Evolutionary conservation across 2,329 filamentous ascomycete genomes (phyloP).

Genomic region (Aureobasidium lini): DNA sequence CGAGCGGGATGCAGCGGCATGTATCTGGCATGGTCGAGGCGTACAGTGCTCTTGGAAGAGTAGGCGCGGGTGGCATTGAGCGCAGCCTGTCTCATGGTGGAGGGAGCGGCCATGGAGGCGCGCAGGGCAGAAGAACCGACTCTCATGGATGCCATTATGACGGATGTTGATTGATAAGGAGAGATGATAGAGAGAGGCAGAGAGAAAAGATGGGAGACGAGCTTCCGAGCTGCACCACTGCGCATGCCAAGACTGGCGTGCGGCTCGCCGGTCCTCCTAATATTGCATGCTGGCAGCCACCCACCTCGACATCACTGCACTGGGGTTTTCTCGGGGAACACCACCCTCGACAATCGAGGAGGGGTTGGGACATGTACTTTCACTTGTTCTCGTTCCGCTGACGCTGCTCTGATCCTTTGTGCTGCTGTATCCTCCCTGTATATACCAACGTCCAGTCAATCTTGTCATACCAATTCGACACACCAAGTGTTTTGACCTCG

Average conservation of each 20-base stretch:
- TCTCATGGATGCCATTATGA: slow-evolving; percentile 75
- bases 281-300: neutral
- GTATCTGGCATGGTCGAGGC: slow-evolving; percentile 21
- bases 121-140: slow-evolving; percentile 75
- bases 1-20: slow-evolving; percentile 3
- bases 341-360: neutral
- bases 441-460: neutral
- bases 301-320: neutral
- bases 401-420: neutral
- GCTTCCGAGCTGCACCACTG: neutral
- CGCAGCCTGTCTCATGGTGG: slow-evolving; percentile 43
- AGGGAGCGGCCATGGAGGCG: slow-evolving; percentile 55
- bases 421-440: neutral
- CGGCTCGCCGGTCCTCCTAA: neutral
- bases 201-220: slow-evolving; percentile 13
- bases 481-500: slow-evolving; percentile 10
- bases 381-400: neutral
- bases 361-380: neutral
- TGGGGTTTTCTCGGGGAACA: slow-evolving; percentile 1
- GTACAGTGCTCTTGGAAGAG: slow-evolving; percentile 84
- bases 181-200: slow-evolving; percentile 23
- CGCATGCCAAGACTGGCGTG: neutral
- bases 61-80: slow-evolving; percentile 66
- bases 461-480: neutral
- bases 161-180: slow-evolving; percentile 29